Evolutionary conservation across 208 protist species (phyloP), one percentile per base, ranked within the genome.

Genomic region (Phytomonas sp.): DNA sequence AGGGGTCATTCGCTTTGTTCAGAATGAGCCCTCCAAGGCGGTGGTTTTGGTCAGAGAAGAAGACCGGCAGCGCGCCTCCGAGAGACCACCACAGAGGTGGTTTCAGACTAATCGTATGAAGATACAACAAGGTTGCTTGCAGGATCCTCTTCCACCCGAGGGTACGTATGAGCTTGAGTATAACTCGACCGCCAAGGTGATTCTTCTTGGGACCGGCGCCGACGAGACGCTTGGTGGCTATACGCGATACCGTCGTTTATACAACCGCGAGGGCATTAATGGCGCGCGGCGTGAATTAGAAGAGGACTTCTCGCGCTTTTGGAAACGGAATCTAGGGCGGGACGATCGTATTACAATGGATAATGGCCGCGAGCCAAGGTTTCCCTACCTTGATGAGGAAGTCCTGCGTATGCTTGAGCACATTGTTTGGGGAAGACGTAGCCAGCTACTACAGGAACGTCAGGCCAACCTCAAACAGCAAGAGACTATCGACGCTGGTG

Each of bases 161-260:
- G 80, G 72, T 16, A 82, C 70, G n/a, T 84, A 69, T 40, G 42
- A 69, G 10, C 29, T 42, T 4, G 29, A 81, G 69, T 91, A 91
- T 77, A 72, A 67, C 6, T 88, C 81, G 0, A 60, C 70, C 8
- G 87, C 93, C 2, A 86, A 88, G 52, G 93, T 98, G 37, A 73
- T 99, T 61, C 82, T 98, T 60, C 78, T 97, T 12, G 96, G 97
- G 26, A 95, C 98, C 77, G 97, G 97, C 0, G 96, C 97, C 3
- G 97, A 99, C 73, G 97, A 98, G 80, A 97, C 94, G 31, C 86
- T 98, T 2, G 97, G 93, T 26, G 97, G 97, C 1, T 99, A 98
- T 80, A 91, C 86, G 4, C 86, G 97, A 42, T 96, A 98, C 79
- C 89, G 93, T 10, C 91, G 84, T 42, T 84, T 88, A 76, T 94